These are phyloP conservation scores for Microstegium vimineum DNA, from an alignment of 176 grass and related monocot species.

Conservation along the genomic window DNA sequence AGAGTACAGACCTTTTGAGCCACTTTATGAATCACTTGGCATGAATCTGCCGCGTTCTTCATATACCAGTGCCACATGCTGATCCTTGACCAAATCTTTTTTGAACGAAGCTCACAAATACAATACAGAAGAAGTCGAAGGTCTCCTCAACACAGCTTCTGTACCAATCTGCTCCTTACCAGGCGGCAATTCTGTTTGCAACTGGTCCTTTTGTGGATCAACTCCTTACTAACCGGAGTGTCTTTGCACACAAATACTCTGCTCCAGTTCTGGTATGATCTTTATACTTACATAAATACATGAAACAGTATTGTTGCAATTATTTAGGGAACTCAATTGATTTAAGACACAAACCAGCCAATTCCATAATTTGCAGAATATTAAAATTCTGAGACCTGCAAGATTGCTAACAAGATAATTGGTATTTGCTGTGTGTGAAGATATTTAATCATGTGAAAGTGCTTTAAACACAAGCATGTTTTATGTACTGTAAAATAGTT, in stretches of 20 bases:
- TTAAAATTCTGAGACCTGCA: constrained; percentile 3
- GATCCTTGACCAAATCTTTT: constrained; percentile 61
- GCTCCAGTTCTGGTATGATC: constrained; percentile 73
- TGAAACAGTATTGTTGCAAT: not conserved
- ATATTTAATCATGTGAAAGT: constrained; percentile 1
- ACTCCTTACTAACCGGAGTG: constrained; percentile 72
- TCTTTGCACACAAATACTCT: constrained; percentile 83
- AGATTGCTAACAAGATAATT: not conserved
- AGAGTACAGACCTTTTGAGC: not conserved
- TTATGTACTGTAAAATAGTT: not conserved
- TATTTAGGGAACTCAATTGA: not conserved
- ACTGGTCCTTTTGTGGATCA: constrained; percentile 95
- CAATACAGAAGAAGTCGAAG: constrained; percentile 99
- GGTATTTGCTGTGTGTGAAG: not conserved
- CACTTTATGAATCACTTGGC: constrained; percentile 14
- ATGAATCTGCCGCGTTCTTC: constrained; percentile 20
- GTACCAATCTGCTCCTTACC: constrained; percentile 94
- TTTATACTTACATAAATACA: constrained; percentile 20
- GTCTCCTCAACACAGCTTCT: constrained; percentile 91
- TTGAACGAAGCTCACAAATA: constrained; percentile 80
- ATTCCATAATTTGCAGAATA: constrained; percentile 23
- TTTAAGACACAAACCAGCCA: constrained; percentile 2
- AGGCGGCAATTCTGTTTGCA: constrained; percentile 80
- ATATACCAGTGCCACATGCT: not conserved
- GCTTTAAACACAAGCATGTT: constrained; percentile 13